Percentiles rank a stretch among this genome's conserved stretches.
These are phyloP conservation scores for Amanita rimosa DNA, from an alignment of 768 basidiomycete genomes.

Conservation along the genomic window DNA sequence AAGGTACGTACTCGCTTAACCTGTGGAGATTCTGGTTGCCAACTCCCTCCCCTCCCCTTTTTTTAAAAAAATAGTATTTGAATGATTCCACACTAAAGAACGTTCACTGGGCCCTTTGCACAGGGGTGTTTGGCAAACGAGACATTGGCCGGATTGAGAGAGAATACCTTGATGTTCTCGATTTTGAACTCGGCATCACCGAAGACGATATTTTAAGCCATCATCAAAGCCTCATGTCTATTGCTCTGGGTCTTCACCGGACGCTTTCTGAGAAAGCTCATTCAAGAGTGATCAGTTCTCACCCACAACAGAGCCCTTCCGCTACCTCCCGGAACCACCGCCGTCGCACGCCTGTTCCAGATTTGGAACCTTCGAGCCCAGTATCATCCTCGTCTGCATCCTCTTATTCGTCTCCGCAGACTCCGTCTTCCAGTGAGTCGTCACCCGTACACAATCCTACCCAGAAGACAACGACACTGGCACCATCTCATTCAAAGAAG, in stretches of 20 bases:
- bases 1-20: constrained; percentile 39
- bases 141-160: constrained; percentile 76
- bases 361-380: constrained; percentile 29
- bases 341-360: constrained; percentile 21
- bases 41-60: too few relatives aligned
- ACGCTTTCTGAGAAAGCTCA: constrained; percentile 12
- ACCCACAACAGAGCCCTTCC: constrained; percentile 7
- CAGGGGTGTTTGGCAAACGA: constrained; percentile 71
- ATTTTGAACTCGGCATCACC: constrained; percentile 57
- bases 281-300: constrained; percentile 14
- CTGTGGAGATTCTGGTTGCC: constrained; percentile 5
- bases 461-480: constrained; percentile 4
- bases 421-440: constrained; percentile 16
- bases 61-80: constrained; percentile 68
- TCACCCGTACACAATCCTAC: constrained; percentile 10
- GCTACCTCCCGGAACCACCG: constrained; percentile 1
- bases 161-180: constrained; percentile 71
- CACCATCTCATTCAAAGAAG: constrained; percentile 14
- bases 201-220: constrained; percentile 53
- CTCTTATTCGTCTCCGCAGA: constrained; percentile 18
- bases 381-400: constrained; percentile 27
- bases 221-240: constrained; percentile 26
- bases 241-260: constrained; percentile 12
- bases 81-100: constrained; percentile 90
- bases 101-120: constrained; percentile 82